phyloP scores from a whole-genome alignment of 352 stramenopile genomes.

The Pythium phragmitis region DNA sequence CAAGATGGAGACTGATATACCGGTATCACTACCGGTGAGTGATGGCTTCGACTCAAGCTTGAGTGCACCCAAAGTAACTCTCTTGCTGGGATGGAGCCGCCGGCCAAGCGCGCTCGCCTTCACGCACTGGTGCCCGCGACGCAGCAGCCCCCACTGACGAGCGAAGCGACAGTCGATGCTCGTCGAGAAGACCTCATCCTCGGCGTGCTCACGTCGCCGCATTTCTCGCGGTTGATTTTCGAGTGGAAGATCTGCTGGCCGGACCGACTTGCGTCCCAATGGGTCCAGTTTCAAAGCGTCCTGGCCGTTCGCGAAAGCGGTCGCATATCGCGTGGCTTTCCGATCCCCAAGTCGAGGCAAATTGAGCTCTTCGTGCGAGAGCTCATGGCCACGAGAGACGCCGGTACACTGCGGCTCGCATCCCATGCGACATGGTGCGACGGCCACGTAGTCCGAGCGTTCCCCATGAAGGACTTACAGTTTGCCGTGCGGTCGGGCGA shows the following conservation, averaged over 20 bases:
- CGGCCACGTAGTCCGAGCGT: not conserved
- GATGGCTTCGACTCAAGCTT: too few species aligned
- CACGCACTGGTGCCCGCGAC: too few species aligned
- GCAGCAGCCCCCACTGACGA: too few species aligned
- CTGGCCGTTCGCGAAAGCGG: not conserved
- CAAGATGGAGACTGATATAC: too few species aligned
- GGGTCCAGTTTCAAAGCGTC: not conserved
- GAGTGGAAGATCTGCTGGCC: not conserved
- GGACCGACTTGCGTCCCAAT: not conserved
- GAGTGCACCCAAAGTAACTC: too few species aligned
- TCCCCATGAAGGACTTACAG: not conserved
- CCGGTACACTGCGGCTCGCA: too few species aligned
- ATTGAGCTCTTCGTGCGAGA: not conserved
- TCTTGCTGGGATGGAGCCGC: not conserved
- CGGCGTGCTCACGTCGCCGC: not conserved
- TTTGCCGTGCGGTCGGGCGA: not conserved
- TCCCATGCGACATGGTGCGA: too few species aligned
- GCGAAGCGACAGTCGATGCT: too few species aligned
- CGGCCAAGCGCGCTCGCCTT: not conserved
- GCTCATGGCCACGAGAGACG: too few species aligned
- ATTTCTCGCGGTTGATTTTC: not conserved
- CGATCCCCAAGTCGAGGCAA: not conserved
- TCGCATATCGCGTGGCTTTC: not conserved
- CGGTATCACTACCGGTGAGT: too few species aligned
- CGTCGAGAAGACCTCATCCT: not conserved